Base-by-base conservation (phyloP, 257 asterid genomes). In the Penstemon davidsonii region DNA sequence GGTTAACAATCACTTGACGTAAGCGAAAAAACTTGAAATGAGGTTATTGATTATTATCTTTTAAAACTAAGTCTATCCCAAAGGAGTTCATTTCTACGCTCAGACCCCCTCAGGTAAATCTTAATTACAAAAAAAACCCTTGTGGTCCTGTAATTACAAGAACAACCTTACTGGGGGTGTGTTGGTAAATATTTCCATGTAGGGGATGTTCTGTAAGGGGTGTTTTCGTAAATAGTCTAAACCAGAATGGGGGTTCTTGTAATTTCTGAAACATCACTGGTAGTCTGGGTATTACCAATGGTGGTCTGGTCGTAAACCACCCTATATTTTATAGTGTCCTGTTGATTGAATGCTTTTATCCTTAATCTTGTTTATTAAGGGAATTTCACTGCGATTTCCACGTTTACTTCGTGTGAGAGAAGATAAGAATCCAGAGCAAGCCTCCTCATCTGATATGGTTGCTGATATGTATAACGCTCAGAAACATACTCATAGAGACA, bases 341-440 rank as follows among this genome's bases (percentile, higher is more conserved):
- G 43, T 56, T 15, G 38, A 49, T 61, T 38, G 33, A 52, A 18
- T 33, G 19, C 13, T 57, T 13, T 62, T 4, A 33, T 51, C 25
- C 4, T 45, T 69, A 67, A 49, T 78, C 59, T 74, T 67, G 11
- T 69, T 68, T 70, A 8, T 63, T 72, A 60, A 91, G 98, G 99
- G 99, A 73, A 87, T 94, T 64, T 94, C 98, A 2, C 80, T 94
- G 61, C 77, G 96, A 42, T 91, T 94, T 80, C 99, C 98, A 33
- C 93, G 96, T 61, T 70, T 94, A 52, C 80, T 91, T 47, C 87
- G 95, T 66, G 84, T 91, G 47, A 85, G 97, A 62, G 93, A 85
- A 78, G 99, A 94, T 81, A 91, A 94, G 84, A 84, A 61, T 58
- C 98, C 99, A 10, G 98, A 91, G 84, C 78, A 91, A 74, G 93